Base-by-base conservation (phyloP, 441 rosid genomes). In the Populus tomentosa region DNA sequence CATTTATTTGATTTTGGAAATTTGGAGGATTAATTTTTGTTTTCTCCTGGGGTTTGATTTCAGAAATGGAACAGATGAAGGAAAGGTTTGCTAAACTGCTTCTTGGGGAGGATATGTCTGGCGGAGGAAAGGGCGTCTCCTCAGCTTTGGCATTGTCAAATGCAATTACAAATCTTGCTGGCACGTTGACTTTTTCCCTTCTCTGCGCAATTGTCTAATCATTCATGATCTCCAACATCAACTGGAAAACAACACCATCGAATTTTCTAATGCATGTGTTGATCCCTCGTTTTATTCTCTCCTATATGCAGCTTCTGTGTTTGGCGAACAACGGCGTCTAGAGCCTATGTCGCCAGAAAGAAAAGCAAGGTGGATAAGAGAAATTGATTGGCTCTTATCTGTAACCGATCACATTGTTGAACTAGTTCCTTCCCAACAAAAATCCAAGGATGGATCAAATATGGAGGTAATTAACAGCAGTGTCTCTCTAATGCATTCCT, bases 91-190 rank as follows among this genome's bases (percentile, higher is more conserved):
- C 93, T 3, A 96, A 93, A 86, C 73, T 96, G 85, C 92, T 96
- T 46, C 65, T 94, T 75, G 99, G 99, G 21, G 98, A 94, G 82
- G 99, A 97, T 72, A 94, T 97, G 98, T 94, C 98, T 50, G 98
- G 99, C 26, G 98, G 98, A 80, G 97, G 98, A 38, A 89, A 94
- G 85, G 99, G 99, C 30, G 97, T 97, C 70, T 92, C 97, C 18
- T 97, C 98, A 59, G 98, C 98, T 76, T 83, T 97, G 66, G 97
- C 99, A 46, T 80, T 97, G 81, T 97, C 99, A 67, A 94, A 97
- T 84, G 97, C 98, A 80, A 84, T 92, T 76, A 93, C 98, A 68
- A 94, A 94, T 71, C 94, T 93, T 80, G 95, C 99, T 18, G 99
- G 99, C 91, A 82, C 9, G 33, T 69, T 68, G 21, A 72, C 61